Conservation (phyloP, 176 grass and related monocot species). For the Oryza punctata region DNA sequence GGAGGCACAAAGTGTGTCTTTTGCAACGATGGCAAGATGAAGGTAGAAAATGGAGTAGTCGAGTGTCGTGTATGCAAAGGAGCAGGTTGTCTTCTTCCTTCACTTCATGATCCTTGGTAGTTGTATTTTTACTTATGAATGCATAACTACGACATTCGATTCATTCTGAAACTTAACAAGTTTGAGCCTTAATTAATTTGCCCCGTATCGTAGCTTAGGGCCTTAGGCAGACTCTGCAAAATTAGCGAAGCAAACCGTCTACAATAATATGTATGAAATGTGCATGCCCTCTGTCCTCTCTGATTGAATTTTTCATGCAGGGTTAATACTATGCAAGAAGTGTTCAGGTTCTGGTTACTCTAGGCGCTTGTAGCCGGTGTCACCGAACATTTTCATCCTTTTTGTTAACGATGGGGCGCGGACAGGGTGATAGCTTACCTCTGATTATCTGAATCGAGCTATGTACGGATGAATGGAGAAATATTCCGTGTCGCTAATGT, state of each 20-base stretch:
- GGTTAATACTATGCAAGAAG: conserved; percentile 64
- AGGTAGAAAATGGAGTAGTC: conserved; percentile 62
- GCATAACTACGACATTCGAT: not conserved
- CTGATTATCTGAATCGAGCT: not conserved
- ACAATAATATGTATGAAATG: not conserved
- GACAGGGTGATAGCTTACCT: not conserved
- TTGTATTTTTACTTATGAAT: not conserved
- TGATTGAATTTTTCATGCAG: conserved; percentile 39
- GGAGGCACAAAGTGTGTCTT: conserved; percentile 81
- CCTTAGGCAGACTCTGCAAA: not conserved
- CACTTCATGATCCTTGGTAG: not conserved
- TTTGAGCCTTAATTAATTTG: not conserved
- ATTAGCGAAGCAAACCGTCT: not conserved
- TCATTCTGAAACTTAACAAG: not conserved
- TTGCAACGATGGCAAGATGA: conserved; percentile 88
- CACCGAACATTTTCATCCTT: not conserved
- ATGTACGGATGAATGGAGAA: not conserved
- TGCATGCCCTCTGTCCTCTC: not conserved
- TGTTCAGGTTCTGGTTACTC: conserved; percentile 95
- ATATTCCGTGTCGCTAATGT: not conserved
- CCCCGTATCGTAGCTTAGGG: not conserved
- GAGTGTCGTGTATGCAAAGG: conserved; percentile 90
- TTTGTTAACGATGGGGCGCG: not conserved
- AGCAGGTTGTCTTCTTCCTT: conserved; percentile 59
- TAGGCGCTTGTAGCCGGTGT: conserved; percentile 59